Percentiles rank a stretch among this genome's conserved stretches.
phyloP scores from a whole-genome alignment of 805 yeast species.

The Saturnispora halmiae region DNA sequence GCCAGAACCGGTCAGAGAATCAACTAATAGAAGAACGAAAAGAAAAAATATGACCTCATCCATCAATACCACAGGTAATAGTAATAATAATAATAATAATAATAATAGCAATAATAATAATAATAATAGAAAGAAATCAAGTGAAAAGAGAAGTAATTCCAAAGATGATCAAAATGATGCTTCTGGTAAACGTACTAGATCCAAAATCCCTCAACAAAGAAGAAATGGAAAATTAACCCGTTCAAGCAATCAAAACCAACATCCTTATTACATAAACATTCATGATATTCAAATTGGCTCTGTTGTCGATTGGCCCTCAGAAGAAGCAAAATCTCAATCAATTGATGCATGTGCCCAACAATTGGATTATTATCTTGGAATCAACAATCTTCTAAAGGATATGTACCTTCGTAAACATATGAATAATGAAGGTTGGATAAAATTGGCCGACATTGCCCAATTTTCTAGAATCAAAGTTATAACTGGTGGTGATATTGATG shows the following conservation, averaged over 20 bases:
- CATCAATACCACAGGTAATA: too few relatives aligned
- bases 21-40: conserved; percentile 3
- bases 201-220: neutral
- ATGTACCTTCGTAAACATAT: conserved; percentile 71
- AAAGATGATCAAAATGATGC: conserved; percentile 7
- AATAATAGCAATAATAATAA: conserved; percentile 1
- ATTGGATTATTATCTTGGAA: conserved; percentile 83
- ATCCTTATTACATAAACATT: neutral
- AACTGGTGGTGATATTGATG: conserved; percentile 43
- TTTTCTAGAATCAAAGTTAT: conserved; percentile 71
- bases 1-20: neutral
- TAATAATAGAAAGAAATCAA: conserved; percentile 4
- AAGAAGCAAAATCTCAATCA: conserved; percentile 13
- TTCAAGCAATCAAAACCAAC: neutral
- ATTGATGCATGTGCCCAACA: conserved; percentile 36
- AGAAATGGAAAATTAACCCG: conserved; percentile 1
- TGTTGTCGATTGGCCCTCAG: conserved; percentile 12
- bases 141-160: conserved; percentile 3
- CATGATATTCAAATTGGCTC: conserved; percentile 6
- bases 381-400: conserved; percentile 82
- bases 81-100: neutral
- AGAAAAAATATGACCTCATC: neutral
- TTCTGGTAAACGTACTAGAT: conserved; percentile 3
- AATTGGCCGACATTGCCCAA: conserved; percentile 49
- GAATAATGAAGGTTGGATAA: conserved; percentile 68